Base-by-base conservation (phyloP, 2,329 filamentous ascomycete genomes). In the Pezicula carpinea region DNA sequence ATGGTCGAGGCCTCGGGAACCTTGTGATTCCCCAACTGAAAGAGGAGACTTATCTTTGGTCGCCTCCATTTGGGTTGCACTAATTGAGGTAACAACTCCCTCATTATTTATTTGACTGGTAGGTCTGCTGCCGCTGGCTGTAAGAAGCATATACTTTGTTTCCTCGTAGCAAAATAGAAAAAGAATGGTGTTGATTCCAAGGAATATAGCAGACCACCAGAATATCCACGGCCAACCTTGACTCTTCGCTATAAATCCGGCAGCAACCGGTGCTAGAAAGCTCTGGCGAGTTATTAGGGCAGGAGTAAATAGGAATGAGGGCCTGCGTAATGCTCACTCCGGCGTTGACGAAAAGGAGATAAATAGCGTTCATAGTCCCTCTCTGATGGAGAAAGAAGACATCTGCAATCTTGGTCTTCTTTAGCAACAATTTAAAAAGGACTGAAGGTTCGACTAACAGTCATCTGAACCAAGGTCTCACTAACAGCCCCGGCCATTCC, bases 191-290 rank as follows among this genome's bases (percentile, higher is more conserved):
- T 62, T 60, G 10, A 61, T 48, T 2, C 64, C 64, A 18, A 73
- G 59, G 23, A 73, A 59, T 42, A 73, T 70, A 14, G 61, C 60
- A 39, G 59, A 66, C 64, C 65, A 75, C 71, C 71, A 75, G 65
- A 66, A 76, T 1, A 69, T 63, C 71, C 72, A 77, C 13, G 72
- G 62, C 74, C 75, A 79, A 0, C 71, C 73, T 52, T 71, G 66
- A 1, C 59, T 57, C 0, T 59, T 54, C 8, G 57, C 49, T 18
- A 62, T 59, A 51, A 66, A 72, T 15, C 70, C 69, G 5, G 70
- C 57, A 19, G 66, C 64, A 8, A 73, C 56, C 0, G 69, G 64
- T 1, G 63, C 66, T 1, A 76, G 57, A n/a, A 40, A 40, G 5
- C 18, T n/a, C 38, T 40, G 15, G 13, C 38, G 11, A 21, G 5